Evolutionary conservation across 495 filamentous ascomycete species (phyloP).

Genomic region (Platismatia glauca): DNA sequence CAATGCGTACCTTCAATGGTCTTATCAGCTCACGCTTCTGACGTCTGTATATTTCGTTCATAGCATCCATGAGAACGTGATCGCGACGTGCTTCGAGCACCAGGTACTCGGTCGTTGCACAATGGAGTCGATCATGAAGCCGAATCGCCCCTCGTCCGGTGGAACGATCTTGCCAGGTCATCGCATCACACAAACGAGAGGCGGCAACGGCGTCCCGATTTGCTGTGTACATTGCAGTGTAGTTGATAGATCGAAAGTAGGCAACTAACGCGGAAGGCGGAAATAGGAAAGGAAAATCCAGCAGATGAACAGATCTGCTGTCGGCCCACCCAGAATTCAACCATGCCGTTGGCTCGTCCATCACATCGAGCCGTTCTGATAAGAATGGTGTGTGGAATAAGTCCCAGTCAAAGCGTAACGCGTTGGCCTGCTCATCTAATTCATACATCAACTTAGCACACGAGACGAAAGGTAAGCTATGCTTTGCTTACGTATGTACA

Average conservation of each 20-base stretch:
- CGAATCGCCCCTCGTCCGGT: slow-evolving; percentile 37
- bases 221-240: slow-evolving; percentile 66
- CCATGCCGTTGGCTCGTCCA: slow-evolving; percentile 71
- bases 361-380: slow-evolving; percentile 64
- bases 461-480: not conserved
- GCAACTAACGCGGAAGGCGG: slow-evolving; percentile 60
- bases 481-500: slow-evolving; percentile 54
- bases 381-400: slow-evolving; percentile 70
- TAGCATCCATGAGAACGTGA: slow-evolving; percentile 63
- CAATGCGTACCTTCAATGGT: slow-evolving; percentile 81
- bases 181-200: slow-evolving; percentile 50
- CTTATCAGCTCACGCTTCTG: slow-evolving; percentile 73
- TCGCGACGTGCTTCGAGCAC: slow-evolving; percentile 67
- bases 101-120: slow-evolving; percentile 60
- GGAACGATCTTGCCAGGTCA: slow-evolving; percentile 36
- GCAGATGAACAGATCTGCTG: slow-evolving; percentile 60
- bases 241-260: slow-evolving; percentile 86
- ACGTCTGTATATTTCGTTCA: slow-evolving; percentile 81
- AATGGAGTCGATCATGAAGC: slow-evolving; percentile 53
- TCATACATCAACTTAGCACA: not conserved
- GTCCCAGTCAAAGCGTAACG: slow-evolving; percentile 18
- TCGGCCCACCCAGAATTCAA: slow-evolving; percentile 39
- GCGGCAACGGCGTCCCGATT: slow-evolving; percentile 61
- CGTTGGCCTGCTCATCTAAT: not conserved
- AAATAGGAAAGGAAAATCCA: slow-evolving; percentile 78